These are phyloP conservation scores for Sherardia arvensis DNA, from an alignment of 257 asterid species.

Conservation along the genomic window DNA sequence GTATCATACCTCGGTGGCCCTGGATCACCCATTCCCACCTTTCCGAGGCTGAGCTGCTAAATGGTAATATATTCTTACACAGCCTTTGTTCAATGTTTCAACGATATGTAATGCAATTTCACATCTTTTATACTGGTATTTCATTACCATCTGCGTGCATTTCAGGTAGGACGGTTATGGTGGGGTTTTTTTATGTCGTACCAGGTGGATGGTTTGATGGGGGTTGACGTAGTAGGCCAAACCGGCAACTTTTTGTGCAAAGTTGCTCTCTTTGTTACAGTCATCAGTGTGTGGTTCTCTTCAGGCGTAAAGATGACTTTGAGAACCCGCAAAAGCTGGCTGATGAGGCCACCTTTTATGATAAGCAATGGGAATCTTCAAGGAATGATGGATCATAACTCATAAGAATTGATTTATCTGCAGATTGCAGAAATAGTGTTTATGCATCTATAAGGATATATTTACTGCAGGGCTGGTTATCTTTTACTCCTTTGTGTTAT, in stretches of 20 bases:
- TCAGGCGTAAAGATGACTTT: slow-evolving; percentile 36
- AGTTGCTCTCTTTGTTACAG: slow-evolving; percentile 31
- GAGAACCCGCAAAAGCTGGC: slow-evolving; percentile 32
- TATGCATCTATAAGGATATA: background rate
- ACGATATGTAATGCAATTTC: background rate
- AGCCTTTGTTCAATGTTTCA: no score
- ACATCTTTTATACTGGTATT: no score
- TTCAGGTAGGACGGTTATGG: slow-evolving; percentile 69
- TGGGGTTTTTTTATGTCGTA: slow-evolving; percentile 63
- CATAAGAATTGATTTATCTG: background rate
- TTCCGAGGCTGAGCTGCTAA: slow-evolving; percentile 57
- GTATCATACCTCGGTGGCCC: slow-evolving; percentile 66
- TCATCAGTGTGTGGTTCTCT: slow-evolving; percentile 36
- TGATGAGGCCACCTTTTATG: slow-evolving; percentile 59
- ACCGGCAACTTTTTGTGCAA: slow-evolving; percentile 55
- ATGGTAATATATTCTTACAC: slow-evolving; percentile 20
- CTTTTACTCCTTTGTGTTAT: no score
- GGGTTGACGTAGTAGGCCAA: slow-evolving; percentile 53
- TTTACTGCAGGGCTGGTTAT: no score
- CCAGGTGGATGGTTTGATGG: slow-evolving; percentile 49
- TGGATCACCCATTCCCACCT: slow-evolving; percentile 64
- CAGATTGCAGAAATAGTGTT: background rate
- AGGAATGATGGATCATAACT: no score
- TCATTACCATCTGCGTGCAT: background rate
- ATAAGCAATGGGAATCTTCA: slow-evolving; percentile 61